Percentiles rank a stretch among this genome's conserved stretches.
Evolutionary conservation across 768 basidiomycete genomes (phyloP).

Genomic region (Filobasidium floriforme): DNA sequence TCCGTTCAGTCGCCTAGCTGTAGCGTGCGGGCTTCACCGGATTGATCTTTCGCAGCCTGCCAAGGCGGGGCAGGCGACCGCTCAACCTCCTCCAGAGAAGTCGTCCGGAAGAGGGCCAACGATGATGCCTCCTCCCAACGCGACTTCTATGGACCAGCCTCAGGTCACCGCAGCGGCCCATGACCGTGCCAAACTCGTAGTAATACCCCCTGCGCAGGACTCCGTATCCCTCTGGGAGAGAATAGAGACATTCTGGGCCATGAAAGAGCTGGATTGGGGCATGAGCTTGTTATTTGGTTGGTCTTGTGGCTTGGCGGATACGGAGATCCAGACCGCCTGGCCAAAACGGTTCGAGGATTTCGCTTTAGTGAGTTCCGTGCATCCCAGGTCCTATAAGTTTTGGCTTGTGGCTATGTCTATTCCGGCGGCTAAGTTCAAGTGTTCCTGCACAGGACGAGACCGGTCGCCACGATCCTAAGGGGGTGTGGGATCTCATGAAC

Average conservation of each 20-base stretch:
- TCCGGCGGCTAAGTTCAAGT: neutral
- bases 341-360: slow-evolving; percentile 17
- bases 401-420: neutral
- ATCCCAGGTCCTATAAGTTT: too few relatives aligned
- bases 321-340: slow-evolving; percentile 36
- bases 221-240: slow-evolving; percentile 37
- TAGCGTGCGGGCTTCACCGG: slow-evolving; percentile 40
- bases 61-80: too few relatives aligned
- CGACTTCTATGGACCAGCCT: neutral
- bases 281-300: slow-evolving; percentile 36
- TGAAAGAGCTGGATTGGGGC: slow-evolving; percentile 39
- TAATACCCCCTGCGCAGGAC: slow-evolving; percentile 37
- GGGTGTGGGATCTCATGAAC: slow-evolving; percentile 19
- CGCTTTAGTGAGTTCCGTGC: slow-evolving; percentile 1
- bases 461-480: neutral
- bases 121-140: too few relatives aligned
- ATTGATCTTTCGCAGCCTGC: slow-evolving; percentile 9
- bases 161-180: neutral
- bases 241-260: slow-evolving; percentile 40
- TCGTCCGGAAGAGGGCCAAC: too few relatives aligned
- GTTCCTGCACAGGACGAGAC: neutral
- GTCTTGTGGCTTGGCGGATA: slow-evolving; percentile 32
- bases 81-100: too few relatives aligned
- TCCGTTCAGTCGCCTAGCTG: slow-evolving; percentile 30
- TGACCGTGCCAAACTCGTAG: slow-evolving; percentile 32